These are phyloP conservation scores for Trichophyton benhamiae DNA, from an alignment of 2,329 filamentous ascomycete genomes.

Conservation along the genomic window DNA sequence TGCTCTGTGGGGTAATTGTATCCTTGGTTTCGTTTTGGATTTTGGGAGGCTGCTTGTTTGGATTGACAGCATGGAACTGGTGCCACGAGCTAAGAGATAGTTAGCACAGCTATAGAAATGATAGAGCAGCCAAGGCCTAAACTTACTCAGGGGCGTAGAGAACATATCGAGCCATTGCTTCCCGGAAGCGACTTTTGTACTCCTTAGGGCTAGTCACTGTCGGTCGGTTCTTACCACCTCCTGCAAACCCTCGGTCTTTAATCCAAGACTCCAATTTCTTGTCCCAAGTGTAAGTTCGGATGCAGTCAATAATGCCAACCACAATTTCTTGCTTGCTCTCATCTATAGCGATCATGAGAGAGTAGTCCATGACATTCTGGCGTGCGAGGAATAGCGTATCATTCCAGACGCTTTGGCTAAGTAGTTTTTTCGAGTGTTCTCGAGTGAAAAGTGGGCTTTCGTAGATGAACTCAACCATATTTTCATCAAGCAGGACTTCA, in stretches of 20 bases:
- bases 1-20: neutral
- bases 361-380: conserved; percentile 99
- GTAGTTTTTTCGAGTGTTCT: conserved; percentile 88
- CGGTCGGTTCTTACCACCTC: conserved; percentile 67
- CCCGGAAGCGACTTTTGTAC: conserved; percentile 89
- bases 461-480: conserved; percentile 98
- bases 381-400: conserved; percentile 89
- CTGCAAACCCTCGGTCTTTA: conserved; percentile 82
- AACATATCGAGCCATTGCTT: conserved; percentile 84
- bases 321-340: conserved; percentile 81
- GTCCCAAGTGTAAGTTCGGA: conserved; percentile 97
- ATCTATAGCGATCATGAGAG: conserved; percentile 94
- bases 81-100: conserved; percentile 13
- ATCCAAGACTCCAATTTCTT: conserved; percentile 99
- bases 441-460: conserved; percentile 90
- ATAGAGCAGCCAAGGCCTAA: neutral
- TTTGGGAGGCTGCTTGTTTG: conserved; percentile 3
- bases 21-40: neutral
- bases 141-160: conserved; percentile 39
- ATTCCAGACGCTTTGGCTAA: conserved; percentile 89
- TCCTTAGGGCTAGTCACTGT: conserved; percentile 96
- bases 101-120: neutral
- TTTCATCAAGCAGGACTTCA: conserved; percentile 92
- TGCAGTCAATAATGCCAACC: conserved; percentile 96
- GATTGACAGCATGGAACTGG: conserved; percentile 11